Percentiles rank a stretch among this genome's conserved stretches.
Conservation (phyloP, 768 basidiomycete species). For the Rhodotorula taiwanensis region DNA sequence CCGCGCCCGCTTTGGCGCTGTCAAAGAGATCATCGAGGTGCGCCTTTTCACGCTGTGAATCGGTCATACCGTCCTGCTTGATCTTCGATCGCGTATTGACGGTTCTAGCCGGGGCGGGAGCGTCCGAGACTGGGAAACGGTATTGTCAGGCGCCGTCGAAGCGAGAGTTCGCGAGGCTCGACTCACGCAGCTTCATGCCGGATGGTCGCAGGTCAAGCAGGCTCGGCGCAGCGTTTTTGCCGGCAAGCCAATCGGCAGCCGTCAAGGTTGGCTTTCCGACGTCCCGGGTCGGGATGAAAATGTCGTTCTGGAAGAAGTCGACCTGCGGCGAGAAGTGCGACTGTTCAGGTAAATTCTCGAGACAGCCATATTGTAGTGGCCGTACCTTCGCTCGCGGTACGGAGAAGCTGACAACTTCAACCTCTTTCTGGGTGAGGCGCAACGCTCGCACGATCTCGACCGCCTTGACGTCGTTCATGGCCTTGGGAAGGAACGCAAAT, state of each 20-base stretch:
- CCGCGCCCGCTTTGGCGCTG: conserved; percentile 44
- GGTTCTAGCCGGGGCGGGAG: conserved; percentile 40
- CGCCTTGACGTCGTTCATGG: conserved; percentile 42
- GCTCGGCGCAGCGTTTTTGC: conserved; percentile 27
- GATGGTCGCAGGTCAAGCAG: conserved; percentile 40
- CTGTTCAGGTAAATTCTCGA: background rate
- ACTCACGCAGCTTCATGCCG: conserved; percentile 39
- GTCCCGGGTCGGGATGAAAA: conserved; percentile 44
- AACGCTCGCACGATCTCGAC: conserved; percentile 44
- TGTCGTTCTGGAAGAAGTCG: conserved; percentile 48
- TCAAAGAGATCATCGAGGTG: conserved; percentile 45
- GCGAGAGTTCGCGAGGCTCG: no score
- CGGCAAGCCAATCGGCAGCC: conserved; percentile 41
- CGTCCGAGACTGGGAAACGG: conserved; percentile 43
- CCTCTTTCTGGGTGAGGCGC: conserved; percentile 42
- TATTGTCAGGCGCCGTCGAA: background rate
- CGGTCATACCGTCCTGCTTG: conserved; percentile 39
- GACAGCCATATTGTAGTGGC: background rate
- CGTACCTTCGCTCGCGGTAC: conserved; percentile 5
- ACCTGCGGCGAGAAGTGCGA: conserved; percentile 28
- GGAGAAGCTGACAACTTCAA: conserved; percentile 39
- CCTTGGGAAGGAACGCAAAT: conserved; percentile 43
- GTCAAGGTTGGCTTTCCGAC: conserved; percentile 29
- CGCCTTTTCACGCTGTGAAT: conserved; percentile 42
- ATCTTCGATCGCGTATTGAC: conserved; percentile 40